phyloP scores from a whole-genome alignment of 257 asterid species.

The Penstemon eatonii region DNA sequence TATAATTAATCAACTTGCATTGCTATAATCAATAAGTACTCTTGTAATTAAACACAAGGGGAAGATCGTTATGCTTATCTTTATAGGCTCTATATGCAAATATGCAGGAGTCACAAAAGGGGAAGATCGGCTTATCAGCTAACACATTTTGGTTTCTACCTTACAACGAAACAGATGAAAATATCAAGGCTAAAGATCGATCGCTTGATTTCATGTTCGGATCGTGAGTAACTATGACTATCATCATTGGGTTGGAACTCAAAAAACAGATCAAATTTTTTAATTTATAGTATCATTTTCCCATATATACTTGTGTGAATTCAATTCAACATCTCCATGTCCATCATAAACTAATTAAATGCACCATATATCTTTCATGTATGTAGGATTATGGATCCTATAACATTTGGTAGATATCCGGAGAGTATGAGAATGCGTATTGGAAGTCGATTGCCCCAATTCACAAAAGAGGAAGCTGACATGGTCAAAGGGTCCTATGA shows the following conservation, averaged over 20 bases:
- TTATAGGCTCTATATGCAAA: too few species aligned
- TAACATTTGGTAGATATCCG: slow-evolving; percentile 44
- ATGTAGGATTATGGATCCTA: slow-evolving; percentile 46
- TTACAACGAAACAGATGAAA: slow-evolving; percentile 16
- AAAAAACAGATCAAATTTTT: not conserved
- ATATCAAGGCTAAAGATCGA: slow-evolving; percentile 25
- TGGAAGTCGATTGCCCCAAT: slow-evolving; percentile 38
- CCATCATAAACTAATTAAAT: not conserved
- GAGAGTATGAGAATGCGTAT: slow-evolving; percentile 38
- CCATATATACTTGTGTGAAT: not conserved
- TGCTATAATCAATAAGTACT: not conserved
- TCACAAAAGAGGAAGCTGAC: slow-evolving; percentile 25
- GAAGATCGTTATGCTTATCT: too few species aligned
- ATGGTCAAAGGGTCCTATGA: slow-evolving; percentile 46
- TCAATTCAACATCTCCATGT: not conserved
- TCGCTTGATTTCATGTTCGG: slow-evolving; percentile 55
- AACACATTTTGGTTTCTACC: slow-evolving; percentile 43
- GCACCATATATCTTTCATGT: not conserved
- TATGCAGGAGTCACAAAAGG: slow-evolving; percentile 38
- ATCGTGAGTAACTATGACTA: slow-evolving; percentile 35
- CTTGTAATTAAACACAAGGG: not conserved
- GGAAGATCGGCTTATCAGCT: slow-evolving; percentile 37
- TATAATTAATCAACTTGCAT: not conserved
- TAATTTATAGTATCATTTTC: not conserved
- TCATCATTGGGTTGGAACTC: too few species aligned